Percentiles rank a stretch among this genome's conserved stretches.
phyloP scores from a whole-genome alignment of 306 rosid genomes.

The Vigna reflexopilosa region DNA sequence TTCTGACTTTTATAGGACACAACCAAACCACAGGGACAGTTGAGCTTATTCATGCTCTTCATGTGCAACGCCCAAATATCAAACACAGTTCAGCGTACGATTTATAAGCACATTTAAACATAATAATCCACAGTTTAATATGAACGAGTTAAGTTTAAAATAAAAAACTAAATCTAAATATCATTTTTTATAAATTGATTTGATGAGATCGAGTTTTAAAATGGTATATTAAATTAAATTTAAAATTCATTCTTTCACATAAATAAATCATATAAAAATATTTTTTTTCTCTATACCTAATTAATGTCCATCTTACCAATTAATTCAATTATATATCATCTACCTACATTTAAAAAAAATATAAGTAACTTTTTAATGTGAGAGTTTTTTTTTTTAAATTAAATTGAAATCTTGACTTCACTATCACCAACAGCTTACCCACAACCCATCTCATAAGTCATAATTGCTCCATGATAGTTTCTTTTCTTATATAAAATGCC shows the following conservation, averaged over 20 bases:
- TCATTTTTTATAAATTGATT: no score
- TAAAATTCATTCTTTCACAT: no score
- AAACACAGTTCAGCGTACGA: neutral
- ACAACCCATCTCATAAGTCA: slow-evolving; percentile 22
- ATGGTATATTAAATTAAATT: no score
- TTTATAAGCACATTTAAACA: slow-evolving; percentile 1
- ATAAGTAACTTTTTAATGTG: no score
- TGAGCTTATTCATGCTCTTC: neutral
- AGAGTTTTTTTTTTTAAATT: neutral
- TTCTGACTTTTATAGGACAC: neutral
- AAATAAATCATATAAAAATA: no score
- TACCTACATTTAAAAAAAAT: no score
- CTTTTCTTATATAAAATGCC: slow-evolving; percentile 30
- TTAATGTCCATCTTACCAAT: neutral
- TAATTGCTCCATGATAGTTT: slow-evolving; percentile 29
- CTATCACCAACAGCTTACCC: slow-evolving; percentile 28
- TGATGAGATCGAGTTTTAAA: no score
- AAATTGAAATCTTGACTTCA: neutral
- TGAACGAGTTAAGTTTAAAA: no score
- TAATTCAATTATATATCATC: neutral
- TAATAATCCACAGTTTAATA: no score
- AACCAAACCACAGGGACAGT: neutral
- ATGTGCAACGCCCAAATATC: slow-evolving; percentile 15
- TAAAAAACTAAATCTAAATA: no score
- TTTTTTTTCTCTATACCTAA: no score